Evolutionary conservation across 768 basidiomycete genomes (phyloP), one percentile per base, ranked within the genome.

Genomic region (Mycena latifolia): DNA sequence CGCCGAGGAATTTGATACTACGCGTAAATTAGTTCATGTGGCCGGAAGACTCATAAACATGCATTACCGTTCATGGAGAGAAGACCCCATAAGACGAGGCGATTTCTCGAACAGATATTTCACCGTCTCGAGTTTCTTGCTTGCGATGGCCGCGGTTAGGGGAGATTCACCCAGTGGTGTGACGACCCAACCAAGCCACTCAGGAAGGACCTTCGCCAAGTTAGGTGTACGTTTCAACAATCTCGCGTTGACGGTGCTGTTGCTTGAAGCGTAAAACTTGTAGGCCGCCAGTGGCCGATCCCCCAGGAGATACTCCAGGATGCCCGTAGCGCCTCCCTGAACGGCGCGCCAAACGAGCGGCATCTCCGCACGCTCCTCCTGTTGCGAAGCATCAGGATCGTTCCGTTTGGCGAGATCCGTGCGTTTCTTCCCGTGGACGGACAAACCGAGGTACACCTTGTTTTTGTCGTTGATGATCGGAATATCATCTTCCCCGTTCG

Each of bases 401-500:
- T 83, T 83, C 69, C 79, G 82, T 55, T 72, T 77, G 0, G 85
- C 85, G 11, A 89, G 78, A 68, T 89, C 87, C 18, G 79, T 78
- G 4, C 86, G 79, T 70, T 89, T 89, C 78, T 87, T 88, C n/a
- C 88, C 88, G 63, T 88, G 86, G 24, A 90, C 86, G 59, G 84
- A 84, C 45, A 91, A 78, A 0, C 89, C 88, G 20, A 89, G 84
- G 69, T 90, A 90, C 0, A 84, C 50, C 71, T 76, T 80, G 71
- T 82, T 80, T 58, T 74, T 67, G 66, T 83, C 81, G 66, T 82
- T 80, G 43, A 73, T 65, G 12, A 73, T 69, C 12, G 65, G 63
- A 27, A 75, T 71, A 15, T 69, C 61, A 22, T 77, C 75, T 9
- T 75, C 72, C 12, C 74, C 75, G 2, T 73, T 73, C 20, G 55